phyloP scores from a whole-genome alignment of 805 yeast genomes.

The Lipomyces japonicus region DNA sequence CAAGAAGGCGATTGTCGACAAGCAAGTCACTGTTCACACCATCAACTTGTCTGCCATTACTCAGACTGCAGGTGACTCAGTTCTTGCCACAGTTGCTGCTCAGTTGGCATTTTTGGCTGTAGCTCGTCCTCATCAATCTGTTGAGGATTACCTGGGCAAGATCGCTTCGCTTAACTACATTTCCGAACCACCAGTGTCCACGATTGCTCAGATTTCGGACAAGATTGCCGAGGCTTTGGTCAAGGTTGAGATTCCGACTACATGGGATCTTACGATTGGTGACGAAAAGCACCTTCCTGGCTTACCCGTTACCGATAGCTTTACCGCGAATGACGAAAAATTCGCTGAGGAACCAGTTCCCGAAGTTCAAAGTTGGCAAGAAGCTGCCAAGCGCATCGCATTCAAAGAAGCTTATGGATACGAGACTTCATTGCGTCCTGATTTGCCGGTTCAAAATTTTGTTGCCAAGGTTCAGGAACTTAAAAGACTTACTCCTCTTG shows the following conservation, averaged over 20 bases:
- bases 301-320: constrained; percentile 61
- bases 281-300: constrained; percentile 42
- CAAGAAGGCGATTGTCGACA: constrained; percentile 13
- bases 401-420: constrained; percentile 77
- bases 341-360: constrained; percentile 41
- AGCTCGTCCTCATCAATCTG: constrained; percentile 49
- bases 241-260: constrained; percentile 28
- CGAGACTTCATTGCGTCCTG: constrained; percentile 72
- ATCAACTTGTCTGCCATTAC: constrained; percentile 15
- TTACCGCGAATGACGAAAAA: constrained; percentile 57
- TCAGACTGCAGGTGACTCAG: constrained; percentile 58
- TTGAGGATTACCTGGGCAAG: constrained; percentile 32
- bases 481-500: constrained; percentile 82
- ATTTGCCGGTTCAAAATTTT: constrained; percentile 76
- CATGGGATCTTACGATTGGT: constrained; percentile 30
- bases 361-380: constrained; percentile 45
- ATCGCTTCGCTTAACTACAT: constrained; percentile 29
- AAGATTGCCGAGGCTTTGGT: constrained; percentile 38
- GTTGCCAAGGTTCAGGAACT: constrained; percentile 87
- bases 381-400: constrained; percentile 64
- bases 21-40: constrained; percentile 17
- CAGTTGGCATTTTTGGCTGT: constrained; percentile 80
- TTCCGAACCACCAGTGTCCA: constrained; percentile 8
- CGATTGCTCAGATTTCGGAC: constrained; percentile 33
- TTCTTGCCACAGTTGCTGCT: constrained; percentile 61